Percentiles rank a stretch among this genome's conserved stretches.
Evolutionary conservation across 1,139 yeast genomes (phyloP).

Genomic region (Diutina scorzettiae): DNA sequence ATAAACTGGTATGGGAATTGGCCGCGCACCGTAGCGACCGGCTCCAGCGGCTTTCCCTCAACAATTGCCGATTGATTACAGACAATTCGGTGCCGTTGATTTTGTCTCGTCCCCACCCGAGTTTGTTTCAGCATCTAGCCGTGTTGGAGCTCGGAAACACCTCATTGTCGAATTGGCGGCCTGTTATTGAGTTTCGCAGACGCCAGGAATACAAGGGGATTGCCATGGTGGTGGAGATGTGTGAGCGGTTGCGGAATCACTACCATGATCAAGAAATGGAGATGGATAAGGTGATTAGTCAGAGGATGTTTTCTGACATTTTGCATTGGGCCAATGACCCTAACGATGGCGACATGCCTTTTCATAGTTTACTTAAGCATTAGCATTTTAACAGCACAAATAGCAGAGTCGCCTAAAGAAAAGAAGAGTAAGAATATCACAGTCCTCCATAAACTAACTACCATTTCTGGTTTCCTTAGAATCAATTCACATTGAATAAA

Average conservation of each 20-base stretch:
- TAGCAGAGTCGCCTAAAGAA: too few species aligned
- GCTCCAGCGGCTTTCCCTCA: conserved; percentile 62
- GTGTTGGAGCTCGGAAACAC: conserved; percentile 69
- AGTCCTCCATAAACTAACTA: too few species aligned
- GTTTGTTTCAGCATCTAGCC: conserved; percentile 45
- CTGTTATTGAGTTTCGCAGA: conserved; percentile 58
- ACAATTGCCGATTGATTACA: conserved; percentile 58
- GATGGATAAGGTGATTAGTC: conserved; percentile 4
- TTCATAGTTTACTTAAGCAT: background rate
- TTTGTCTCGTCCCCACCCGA: conserved; percentile 19
- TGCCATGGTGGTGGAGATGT: conserved; percentile 60
- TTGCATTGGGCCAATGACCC: conserved; percentile 6
- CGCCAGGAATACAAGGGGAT: conserved; percentile 41
- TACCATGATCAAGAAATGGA: background rate
- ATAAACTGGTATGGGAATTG: conserved; percentile 69
- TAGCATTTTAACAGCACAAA: too few species aligned
- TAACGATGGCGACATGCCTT: conserved; percentile 5
- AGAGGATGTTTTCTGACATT: conserved; percentile 3
- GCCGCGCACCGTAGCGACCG: conserved; percentile 45
- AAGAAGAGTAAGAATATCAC: too few species aligned
- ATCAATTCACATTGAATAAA: too few species aligned
- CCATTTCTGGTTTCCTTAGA: too few species aligned
- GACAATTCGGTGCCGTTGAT: conserved; percentile 58
- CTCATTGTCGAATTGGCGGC: conserved; percentile 45
- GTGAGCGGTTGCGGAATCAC: conserved; percentile 29